Conservation (phyloP, 805 yeast species). For the Yarrowia keelungensis region DNA sequence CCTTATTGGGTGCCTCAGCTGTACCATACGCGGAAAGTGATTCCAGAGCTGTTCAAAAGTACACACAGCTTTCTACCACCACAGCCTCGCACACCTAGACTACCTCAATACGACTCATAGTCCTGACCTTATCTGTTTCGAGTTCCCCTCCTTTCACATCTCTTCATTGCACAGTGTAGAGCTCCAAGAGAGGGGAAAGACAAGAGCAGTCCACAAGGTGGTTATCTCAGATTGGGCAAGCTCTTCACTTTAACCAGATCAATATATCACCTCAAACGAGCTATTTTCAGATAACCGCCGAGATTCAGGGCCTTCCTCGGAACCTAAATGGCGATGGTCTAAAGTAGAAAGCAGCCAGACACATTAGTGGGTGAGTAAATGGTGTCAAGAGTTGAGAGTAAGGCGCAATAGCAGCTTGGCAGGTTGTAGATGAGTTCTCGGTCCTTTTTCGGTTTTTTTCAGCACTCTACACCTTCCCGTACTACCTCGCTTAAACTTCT, state of each 20-base stretch:
- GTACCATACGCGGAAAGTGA: no score
- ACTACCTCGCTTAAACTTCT: background rate
- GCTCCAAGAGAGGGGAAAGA: background rate
- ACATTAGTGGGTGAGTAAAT: no score
- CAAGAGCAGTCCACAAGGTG: background rate
- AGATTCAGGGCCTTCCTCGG: conserved; percentile 4
- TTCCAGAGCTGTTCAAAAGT: no score
- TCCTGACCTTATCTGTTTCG: background rate
- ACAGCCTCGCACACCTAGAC: no score
- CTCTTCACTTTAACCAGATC: background rate
- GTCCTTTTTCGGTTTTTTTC: background rate
- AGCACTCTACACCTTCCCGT: background rate
- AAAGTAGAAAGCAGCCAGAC: background rate
- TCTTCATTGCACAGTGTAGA: background rate
- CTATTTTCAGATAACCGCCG: background rate
- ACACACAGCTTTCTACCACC: no score
- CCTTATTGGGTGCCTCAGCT: no score
- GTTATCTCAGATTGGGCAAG: background rate
- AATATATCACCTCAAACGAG: background rate
- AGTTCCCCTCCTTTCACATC: background rate
- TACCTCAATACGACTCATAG: background rate
- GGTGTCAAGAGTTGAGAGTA: no score
- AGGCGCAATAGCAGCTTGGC: no score
- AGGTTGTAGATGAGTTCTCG: no score
- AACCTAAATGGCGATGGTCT: background rate